These are phyloP conservation scores for Acacia concinna DNA, from an alignment of 331 rosid genomes.

Conservation along the genomic window DNA sequence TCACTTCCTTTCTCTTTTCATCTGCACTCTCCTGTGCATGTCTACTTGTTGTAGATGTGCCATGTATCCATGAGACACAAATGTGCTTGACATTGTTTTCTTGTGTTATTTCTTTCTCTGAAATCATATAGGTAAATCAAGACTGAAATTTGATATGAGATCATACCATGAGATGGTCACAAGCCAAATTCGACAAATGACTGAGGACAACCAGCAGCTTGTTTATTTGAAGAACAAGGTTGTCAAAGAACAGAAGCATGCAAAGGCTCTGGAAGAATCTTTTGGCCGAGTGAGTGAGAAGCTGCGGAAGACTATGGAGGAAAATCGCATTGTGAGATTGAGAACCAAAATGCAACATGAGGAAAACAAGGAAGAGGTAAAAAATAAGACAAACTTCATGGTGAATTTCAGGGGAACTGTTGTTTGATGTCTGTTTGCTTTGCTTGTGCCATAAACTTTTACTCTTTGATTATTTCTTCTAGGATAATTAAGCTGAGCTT, in stretches of 20 bases:
- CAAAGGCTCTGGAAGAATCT: slow-evolving; percentile 59
- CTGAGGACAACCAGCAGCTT: slow-evolving; percentile 89
- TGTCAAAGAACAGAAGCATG: slow-evolving; percentile 45
- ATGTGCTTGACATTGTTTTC: slow-evolving; percentile 9
- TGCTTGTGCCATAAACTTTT: slow-evolving; percentile 1
- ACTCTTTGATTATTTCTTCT: slow-evolving; percentile 5
- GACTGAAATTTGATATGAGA: slow-evolving; percentile 70
- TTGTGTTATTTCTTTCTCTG: slow-evolving; percentile 3
- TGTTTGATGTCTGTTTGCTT: slow-evolving; percentile 27
- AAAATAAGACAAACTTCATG: not conserved
- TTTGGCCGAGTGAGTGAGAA: slow-evolving; percentile 54
- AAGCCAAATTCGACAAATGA: slow-evolving; percentile 73
- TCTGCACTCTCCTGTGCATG: slow-evolving; percentile 22
- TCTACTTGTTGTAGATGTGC: not conserved
- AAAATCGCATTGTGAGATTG: slow-evolving; percentile 70
- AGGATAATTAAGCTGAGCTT: slow-evolving; percentile 5
- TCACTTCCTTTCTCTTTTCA: slow-evolving; percentile 32
- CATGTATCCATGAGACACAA: slow-evolving; percentile 9
- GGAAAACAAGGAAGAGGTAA: slow-evolving; percentile 86
- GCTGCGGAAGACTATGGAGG: slow-evolving; percentile 68
- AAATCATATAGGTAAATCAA: slow-evolving; percentile 60
- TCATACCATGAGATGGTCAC: slow-evolving; percentile 88
- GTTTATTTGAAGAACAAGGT: slow-evolving; percentile 58
- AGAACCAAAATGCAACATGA: slow-evolving; percentile 74
- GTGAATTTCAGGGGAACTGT: not conserved